Evolutionary conservation across 345 rosid genomes (phyloP), one percentile per base, ranked within the genome.

Genomic region (Rhizophora mangle): DNA sequence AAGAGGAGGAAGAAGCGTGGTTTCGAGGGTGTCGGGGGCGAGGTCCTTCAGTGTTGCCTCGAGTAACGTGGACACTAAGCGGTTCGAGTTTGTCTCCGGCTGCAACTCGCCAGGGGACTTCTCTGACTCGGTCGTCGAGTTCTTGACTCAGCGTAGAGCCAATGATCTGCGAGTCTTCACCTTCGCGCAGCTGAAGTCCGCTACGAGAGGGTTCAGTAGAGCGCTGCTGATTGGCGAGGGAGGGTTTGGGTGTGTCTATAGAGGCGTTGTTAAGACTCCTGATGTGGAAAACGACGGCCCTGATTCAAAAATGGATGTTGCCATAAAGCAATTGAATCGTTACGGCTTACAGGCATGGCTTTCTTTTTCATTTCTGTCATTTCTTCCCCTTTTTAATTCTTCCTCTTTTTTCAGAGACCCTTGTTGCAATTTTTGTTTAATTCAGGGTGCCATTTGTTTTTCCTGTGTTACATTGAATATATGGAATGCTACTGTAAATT

Each of bases 331-430:
- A 82, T 79, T 95, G 73, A 92, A 95, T 77, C 97, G 96, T 62
- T 92, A 85, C 47, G 99, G 99, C 68, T 85, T 85, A 89, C 96
- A 95, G 97, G 99, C 99, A 95, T 64, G 92, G 52, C 39, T 69
- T 68, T 32, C 53, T 10, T 24, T 60, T 30, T 39, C 6, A 29
- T 60, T 16, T 56, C 63, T 62, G 55, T 71, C 8, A n/a, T 53
- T 46, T 5, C 2, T 62, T 37, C 43, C 11, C 43, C 43, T 7
- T 36, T 36, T 36, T 36, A 36, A 36, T 36, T 36, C 10, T 36
- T 36, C 39, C 39, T 36, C 7, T 31, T 31, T 36, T 8, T 36
- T 36, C 39, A 8, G 39, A 36, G 39, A 36, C 39, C 39, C 39
- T 37, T 8, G 43, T 37, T 37, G 43, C 43, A 8, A 8, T 37